Percentiles rank a stretch among this genome's conserved stretches.
These are phyloP conservation scores for Coemansia sp. DNA, from an alignment of 192 early-diverging fungal genomes.

Conservation along the genomic window DNA sequence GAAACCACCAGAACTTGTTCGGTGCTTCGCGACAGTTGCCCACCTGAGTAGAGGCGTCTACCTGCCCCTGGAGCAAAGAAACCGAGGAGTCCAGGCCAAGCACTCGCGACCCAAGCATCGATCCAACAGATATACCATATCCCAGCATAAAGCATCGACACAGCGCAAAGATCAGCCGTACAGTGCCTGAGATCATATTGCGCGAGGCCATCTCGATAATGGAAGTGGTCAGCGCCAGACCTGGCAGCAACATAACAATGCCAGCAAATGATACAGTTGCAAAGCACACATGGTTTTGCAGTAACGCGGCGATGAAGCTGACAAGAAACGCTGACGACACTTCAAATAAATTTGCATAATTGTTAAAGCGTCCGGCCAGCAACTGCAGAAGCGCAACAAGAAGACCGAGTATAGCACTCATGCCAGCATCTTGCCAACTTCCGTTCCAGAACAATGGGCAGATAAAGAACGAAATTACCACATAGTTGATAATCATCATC, in stretches of 20 bases:
- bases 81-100: slow-evolving; percentile 46
- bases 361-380: slow-evolving; percentile 60
- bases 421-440: slow-evolving; percentile 63
- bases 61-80: slow-evolving; percentile 25
- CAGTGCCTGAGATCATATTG: slow-evolving; percentile 84
- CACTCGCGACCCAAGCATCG: slow-evolving; percentile 59
- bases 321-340: slow-evolving; percentile 64
- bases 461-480: slow-evolving; percentile 59
- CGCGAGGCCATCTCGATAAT: slow-evolving; percentile 86
- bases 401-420: slow-evolving; percentile 55
- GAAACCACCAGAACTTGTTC: slow-evolving; percentile 57
- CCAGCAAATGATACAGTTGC: slow-evolving; percentile 62
- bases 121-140: slow-evolving; percentile 69
- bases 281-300: slow-evolving; percentile 65
- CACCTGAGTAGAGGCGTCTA: slow-evolving; percentile 17
- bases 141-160: slow-evolving; percentile 77
- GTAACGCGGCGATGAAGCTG: slow-evolving; percentile 60
- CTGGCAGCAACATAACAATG: slow-evolving; percentile 65
- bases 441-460: slow-evolving; percentile 70
- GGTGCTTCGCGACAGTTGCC: slow-evolving; percentile 42
- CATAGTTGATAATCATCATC: slow-evolving; percentile 59
- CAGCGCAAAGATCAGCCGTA: slow-evolving; percentile 78
- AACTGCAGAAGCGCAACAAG: slow-evolving; percentile 64
- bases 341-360: slow-evolving; percentile 72
- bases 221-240: slow-evolving; percentile 75